Base-by-base conservation (phyloP, 2,329 filamentous ascomycete species). In the Colletotrichum lindemuthianum region DNA sequence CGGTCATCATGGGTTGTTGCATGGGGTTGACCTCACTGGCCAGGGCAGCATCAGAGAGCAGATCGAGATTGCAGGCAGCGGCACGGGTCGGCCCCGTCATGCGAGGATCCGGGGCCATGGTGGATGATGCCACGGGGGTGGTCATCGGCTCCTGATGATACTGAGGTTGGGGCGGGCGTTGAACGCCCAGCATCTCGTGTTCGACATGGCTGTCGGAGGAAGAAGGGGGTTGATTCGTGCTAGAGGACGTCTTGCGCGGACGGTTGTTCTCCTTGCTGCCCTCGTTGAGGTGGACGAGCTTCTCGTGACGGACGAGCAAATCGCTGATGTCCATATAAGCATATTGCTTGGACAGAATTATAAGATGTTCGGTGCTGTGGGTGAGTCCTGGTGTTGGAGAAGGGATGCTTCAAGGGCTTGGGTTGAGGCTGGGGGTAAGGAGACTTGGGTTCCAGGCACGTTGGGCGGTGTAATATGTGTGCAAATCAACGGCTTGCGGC, bases 311-410 rank as follows among this genome's bases (percentile, higher is more conserved):
- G 67, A 87, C 85, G 69, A 89, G 81, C 66, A 89, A 82, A 74
- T 88, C 86, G 69, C 86, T 88, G 78, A 86, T 87, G 77, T 87
- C 81, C 84, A 87, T 87, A 79, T 85, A 84, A 86, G 84, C 77
- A 78, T 78, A 70, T 72, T 72, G 71, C 71, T 73, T 70, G 24
- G 39, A 63, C 53, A 53, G 68, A 50, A 43, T 16, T 41, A 24
- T 36, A 43, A 43, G 41, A 32, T 50, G 48, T 53, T 43, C 59
- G 59, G 15, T 64, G 59, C 54, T 53, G 41, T 0, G 45, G 65
- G 59, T 59, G 69, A 66, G 63, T 63, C 55, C 58, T 43, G 45
- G 43, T 41, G 43, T 51, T 36, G 55, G 51, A 34, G 44, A 48
- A 65, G 45, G 33, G 48, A 36, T 55, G 65, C 39, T 51, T 43